These are phyloP conservation scores for Musa beccarii DNA, from an alignment of 176 grass and related monocot genomes.

Conservation along the genomic window DNA sequence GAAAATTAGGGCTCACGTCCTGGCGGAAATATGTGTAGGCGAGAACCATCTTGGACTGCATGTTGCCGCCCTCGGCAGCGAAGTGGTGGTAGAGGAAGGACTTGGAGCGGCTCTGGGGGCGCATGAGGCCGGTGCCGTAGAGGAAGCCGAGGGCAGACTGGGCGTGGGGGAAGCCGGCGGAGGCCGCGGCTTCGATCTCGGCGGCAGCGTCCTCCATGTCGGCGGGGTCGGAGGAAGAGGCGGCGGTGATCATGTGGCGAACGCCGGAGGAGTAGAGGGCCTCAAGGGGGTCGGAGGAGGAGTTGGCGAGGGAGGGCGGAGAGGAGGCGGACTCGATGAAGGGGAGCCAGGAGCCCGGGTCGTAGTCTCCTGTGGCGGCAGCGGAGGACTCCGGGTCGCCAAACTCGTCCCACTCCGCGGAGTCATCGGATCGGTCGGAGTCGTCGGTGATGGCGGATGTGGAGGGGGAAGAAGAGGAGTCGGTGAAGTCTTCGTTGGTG, in stretches of 20 bases:
- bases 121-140: slow-evolving; percentile 49
- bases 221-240: slow-evolving; percentile 52
- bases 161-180: slow-evolving; percentile 44
- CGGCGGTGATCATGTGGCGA: slow-evolving; percentile 48
- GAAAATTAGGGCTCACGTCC: slow-evolving; percentile 38
- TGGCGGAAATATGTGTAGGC: slow-evolving; percentile 84
- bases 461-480: slow-evolving; percentile 37
- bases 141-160: slow-evolving; percentile 85
- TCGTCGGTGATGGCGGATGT: slow-evolving; percentile 18
- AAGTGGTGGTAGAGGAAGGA: slow-evolving; percentile 87
- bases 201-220: slow-evolving; percentile 51
- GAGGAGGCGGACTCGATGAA: slow-evolving; percentile 45
- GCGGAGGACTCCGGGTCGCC: slow-evolving; percentile 33
- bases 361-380: slow-evolving; percentile 32
- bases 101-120: slow-evolving; percentile 46
- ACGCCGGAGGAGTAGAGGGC: slow-evolving; percentile 11
- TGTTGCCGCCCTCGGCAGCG: slow-evolving; percentile 66
- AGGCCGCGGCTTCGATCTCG: slow-evolving; percentile 60
- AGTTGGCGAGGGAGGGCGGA: slow-evolving; percentile 19
- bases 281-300: slow-evolving; percentile 20
- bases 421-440: slow-evolving; percentile 13
- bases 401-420: slow-evolving; percentile 85
- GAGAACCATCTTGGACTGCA: slow-evolving; percentile 93
- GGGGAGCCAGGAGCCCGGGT: slow-evolving; percentile 51
- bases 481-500: slow-evolving; percentile 57